phyloP scores from a whole-genome alignment of 1,284 basidiomycete species.

The Athelia sp. region DNA sequence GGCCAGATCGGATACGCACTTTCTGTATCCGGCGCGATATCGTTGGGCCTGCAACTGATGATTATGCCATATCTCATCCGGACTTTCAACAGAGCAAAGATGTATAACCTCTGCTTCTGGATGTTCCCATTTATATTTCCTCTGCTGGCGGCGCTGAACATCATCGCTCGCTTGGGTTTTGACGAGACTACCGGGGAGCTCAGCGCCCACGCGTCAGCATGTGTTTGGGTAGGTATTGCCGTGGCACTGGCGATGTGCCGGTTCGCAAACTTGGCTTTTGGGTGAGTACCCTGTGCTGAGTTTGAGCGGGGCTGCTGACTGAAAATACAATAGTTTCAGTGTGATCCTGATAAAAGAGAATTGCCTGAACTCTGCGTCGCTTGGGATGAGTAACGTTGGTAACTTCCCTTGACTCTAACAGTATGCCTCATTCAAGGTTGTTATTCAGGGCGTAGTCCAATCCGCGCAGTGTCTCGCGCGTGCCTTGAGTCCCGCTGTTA shows the following conservation, averaged over 20 bases:
- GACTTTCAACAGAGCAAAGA: constrained; percentile 31
- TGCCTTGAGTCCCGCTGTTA: constrained; percentile 54
- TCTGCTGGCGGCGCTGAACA: constrained; percentile 38
- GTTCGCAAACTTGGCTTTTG: constrained; percentile 32
- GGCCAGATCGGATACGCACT: constrained; percentile 59
- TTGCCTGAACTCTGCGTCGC: constrained; percentile 42
- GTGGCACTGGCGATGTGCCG: constrained; percentile 32
- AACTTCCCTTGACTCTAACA: too few relatives aligned
- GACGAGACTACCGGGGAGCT: constrained; percentile 19
- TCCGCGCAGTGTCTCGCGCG: constrained; percentile 56
- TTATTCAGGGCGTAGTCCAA: constrained; percentile 40
- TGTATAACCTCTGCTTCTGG: constrained; percentile 43
- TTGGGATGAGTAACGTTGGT: constrained; percentile 57
- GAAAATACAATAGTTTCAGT: constrained; percentile 36
- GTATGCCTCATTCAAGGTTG: neutral
- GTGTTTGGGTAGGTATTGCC: constrained; percentile 40
- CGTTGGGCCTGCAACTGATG: constrained; percentile 40
- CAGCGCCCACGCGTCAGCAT: constrained; percentile 14
- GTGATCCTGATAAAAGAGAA: constrained; percentile 58
- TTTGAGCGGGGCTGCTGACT: neutral
- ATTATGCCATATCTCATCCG: constrained; percentile 43
- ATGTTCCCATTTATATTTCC: constrained; percentile 43
- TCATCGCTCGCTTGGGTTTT: constrained; percentile 28
- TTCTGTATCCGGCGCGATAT: constrained; percentile 36
- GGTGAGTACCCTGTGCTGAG: constrained; percentile 23